Percentiles rank a stretch among this genome's conserved stretches.
These are phyloP conservation scores for Hypoxylon sp. DNA, from an alignment of 2,329 filamentous ascomycete genomes.

Conservation along the genomic window DNA sequence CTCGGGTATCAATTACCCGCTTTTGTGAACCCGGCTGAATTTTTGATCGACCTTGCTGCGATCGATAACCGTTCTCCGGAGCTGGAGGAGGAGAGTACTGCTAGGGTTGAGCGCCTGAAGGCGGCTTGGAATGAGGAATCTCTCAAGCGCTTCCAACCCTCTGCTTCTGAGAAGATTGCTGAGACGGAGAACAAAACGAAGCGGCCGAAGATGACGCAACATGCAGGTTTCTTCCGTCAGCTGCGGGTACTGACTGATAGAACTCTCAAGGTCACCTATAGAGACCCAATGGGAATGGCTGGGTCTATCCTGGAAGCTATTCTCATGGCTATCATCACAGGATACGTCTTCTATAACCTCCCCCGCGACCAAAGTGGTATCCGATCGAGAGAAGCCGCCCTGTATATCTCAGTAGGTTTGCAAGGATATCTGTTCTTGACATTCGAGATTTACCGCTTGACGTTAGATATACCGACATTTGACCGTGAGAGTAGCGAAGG, in stretches of 20 bases:
- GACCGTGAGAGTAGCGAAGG: conserved; percentile 82
- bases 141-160: conserved; percentile 48
- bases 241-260: conserved; percentile 76
- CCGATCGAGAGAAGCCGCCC: conserved; percentile 78
- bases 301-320: conserved; percentile 79
- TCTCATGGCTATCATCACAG: conserved; percentile 78
- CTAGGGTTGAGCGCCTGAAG: conserved; percentile 74
- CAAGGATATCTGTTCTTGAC: conserved; percentile 84
- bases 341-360: conserved; percentile 80
- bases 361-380: conserved; percentile 78
- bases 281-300: conserved; percentile 83
- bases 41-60: conserved; percentile 80
- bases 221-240: conserved; percentile 74
- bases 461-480: conserved; percentile 81
- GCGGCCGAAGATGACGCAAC: conserved; percentile 53
- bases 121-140: conserved; percentile 69
- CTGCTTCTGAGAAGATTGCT: conserved; percentile 42
- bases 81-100: conserved; percentile 71
- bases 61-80: conserved; percentile 79
- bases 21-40: conserved; percentile 85
- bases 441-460: conserved; percentile 82
- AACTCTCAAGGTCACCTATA: conserved; percentile 78
- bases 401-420: conserved; percentile 79
- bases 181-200: conserved; percentile 30
- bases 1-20: conserved; percentile 74